Evolutionary conservation across 176 grass and related monocot species (phyloP).

Genomic region (Eragrostis curvula): DNA sequence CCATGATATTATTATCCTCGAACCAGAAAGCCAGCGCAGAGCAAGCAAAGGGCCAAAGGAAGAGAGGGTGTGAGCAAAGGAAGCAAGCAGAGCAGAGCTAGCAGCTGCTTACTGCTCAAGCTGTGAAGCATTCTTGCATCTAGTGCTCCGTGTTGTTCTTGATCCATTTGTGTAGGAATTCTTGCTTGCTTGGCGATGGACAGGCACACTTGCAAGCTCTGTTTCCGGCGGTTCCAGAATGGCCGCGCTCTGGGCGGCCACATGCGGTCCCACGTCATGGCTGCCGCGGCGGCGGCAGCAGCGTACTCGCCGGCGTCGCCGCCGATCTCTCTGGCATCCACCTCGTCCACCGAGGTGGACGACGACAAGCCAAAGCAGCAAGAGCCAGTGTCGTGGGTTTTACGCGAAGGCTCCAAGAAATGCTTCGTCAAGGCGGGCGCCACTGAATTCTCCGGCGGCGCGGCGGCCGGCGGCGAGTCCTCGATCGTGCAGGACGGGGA

Average conservation of each 20-base stretch:
- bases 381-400: slow-evolving; percentile 28
- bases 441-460: slow-evolving; percentile 45
- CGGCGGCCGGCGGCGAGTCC: slow-evolving; percentile 35
- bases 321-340: slow-evolving; percentile 52
- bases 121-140: background rate
- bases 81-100: slow-evolving; percentile 42
- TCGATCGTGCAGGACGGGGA: slow-evolving; percentile 70
- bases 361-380: background rate
- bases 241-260: slow-evolving; percentile 89
- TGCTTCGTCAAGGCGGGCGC: slow-evolving; percentile 50
- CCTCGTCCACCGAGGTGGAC: slow-evolving; percentile 49
- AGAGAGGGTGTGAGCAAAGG: slow-evolving; percentile 20
- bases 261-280: slow-evolving; percentile 95
- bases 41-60: slow-evolving; percentile 39
- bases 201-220: slow-evolving; percentile 86
- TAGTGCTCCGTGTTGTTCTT: background rate
- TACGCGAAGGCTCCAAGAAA: slow-evolving; percentile 61
- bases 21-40: slow-evolving; percentile 27
- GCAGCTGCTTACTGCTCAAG: slow-evolving; percentile 14
- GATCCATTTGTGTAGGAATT: background rate
- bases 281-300: background rate
- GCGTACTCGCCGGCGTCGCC: slow-evolving; percentile 20
- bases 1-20: slow-evolving; percentile 18
- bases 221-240: slow-evolving; percentile 87
- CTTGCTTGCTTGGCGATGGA: slow-evolving; percentile 59